Conservation (phyloP, 306 rosid species). For the Echinosophora koreensis region DNA sequence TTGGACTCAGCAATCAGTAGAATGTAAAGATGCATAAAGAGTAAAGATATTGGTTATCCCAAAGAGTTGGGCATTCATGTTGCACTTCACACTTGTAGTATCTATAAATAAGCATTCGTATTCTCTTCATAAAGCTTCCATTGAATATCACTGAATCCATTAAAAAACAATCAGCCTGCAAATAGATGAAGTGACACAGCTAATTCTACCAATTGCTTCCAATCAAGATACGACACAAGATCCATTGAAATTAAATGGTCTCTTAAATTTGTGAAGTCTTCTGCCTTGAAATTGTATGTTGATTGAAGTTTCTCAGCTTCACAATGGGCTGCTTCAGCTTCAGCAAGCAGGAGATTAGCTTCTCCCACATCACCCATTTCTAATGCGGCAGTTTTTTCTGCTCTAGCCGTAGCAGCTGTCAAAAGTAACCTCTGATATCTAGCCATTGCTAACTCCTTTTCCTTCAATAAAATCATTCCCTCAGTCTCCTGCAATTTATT, state of each 20-base stretch:
- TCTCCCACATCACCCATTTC: slow-evolving; percentile 80
- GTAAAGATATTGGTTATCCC: not conserved
- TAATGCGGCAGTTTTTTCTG: slow-evolving; percentile 72
- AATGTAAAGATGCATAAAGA: slow-evolving; percentile 21
- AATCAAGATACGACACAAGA: slow-evolving; percentile 69
- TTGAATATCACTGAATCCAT: slow-evolving; percentile 38
- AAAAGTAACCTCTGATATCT: slow-evolving; percentile 75
- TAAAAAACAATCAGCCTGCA: slow-evolving; percentile 38
- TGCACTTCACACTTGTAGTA: slow-evolving; percentile 30
- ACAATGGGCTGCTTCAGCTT: slow-evolving; percentile 78
- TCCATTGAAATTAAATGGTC: slow-evolving; percentile 76
- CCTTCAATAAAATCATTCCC: slow-evolving; percentile 67
- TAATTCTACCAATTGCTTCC: slow-evolving; percentile 73
- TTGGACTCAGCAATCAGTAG: not conserved
- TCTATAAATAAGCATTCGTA: slow-evolving; percentile 12
- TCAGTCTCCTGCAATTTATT: slow-evolving; percentile 69
- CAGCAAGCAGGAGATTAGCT: slow-evolving; percentile 77
- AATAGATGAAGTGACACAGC: slow-evolving; percentile 50
- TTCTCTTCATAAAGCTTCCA: slow-evolving; percentile 18
- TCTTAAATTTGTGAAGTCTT: slow-evolving; percentile 57
- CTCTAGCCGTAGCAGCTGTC: slow-evolving; percentile 69
- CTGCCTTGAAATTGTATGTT: slow-evolving; percentile 60
- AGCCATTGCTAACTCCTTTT: slow-evolving; percentile 78
- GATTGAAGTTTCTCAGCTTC: slow-evolving; percentile 76
- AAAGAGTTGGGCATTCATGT: not conserved